A percentile compares a stretch with the other conserved stretches of the same genome.
Conservation (phyloP, 768 basidiomycete species). For the Panellus pusillus region DNA sequence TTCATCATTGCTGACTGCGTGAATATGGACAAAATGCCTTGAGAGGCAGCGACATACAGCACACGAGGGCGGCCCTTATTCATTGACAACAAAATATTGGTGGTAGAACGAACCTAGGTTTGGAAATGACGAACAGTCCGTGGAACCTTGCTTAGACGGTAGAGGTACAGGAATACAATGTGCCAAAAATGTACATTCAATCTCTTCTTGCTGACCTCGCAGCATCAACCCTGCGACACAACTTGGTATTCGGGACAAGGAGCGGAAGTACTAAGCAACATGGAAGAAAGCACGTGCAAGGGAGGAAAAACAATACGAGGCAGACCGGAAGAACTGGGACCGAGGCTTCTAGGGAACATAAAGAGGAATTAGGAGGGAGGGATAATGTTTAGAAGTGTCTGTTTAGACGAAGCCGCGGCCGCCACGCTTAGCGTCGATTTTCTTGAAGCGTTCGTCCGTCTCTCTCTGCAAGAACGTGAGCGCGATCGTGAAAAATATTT, state of each 20-base stretch:
- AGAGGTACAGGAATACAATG: neutral
- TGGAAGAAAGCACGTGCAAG: neutral
- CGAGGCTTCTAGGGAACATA: slow-evolving; percentile 2
- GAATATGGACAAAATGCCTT: no score
- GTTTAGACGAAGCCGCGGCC: slow-evolving; percentile 81
- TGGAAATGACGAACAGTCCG: no score
- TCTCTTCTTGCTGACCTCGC: slow-evolving; percentile 15
- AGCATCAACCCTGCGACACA: slow-evolving; percentile 20
- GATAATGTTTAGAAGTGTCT: neutral
- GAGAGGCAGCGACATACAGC: no score
- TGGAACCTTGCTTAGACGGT: no score
- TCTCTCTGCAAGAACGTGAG: slow-evolving; percentile 50
- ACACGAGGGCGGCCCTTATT: no score
- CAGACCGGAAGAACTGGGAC: neutral
- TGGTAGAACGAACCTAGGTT: no score
- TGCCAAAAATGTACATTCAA: slow-evolving; percentile 15
- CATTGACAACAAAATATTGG: no score
- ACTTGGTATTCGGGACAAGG: slow-evolving; percentile 22
- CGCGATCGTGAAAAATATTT: neutral
- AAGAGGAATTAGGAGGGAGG: slow-evolving; percentile 7
- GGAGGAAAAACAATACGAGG: slow-evolving; percentile 6
- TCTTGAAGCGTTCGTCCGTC: slow-evolving; percentile 82
- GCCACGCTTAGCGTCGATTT: slow-evolving; percentile 87
- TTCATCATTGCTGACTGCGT: no score
- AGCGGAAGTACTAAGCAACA: slow-evolving; percentile 20